Evolutionary conservation across 352 stramenopile species (phyloP).

Genomic region (Saprolegnia parasitica): DNA sequence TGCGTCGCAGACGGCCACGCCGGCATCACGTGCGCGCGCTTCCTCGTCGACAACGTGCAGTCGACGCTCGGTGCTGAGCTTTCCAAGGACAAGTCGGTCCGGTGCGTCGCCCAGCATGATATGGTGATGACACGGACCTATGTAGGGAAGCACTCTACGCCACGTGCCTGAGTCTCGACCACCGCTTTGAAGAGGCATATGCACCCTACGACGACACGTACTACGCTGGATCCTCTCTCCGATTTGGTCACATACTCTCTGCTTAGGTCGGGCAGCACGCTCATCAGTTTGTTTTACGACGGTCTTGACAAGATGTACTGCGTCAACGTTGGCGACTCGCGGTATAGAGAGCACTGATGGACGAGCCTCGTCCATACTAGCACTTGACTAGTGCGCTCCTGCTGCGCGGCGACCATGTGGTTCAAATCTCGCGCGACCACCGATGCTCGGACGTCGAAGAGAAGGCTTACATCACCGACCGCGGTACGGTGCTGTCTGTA

Average conservation of each 20-base stretch:
- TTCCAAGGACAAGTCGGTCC: conserved; percentile 11
- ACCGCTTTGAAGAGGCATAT: neutral
- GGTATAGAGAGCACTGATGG: neutral
- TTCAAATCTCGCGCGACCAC: conserved; percentile 31
- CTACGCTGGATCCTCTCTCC: neutral
- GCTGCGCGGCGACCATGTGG: conserved; percentile 13
- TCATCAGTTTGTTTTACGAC: conserved; percentile 17
- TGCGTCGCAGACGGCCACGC: conserved; percentile 25
- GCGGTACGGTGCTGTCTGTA: conserved; percentile 12
- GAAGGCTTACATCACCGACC: conserved; percentile 14
- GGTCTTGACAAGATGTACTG: conserved; percentile 29
- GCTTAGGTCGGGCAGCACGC: conserved; percentile 18
- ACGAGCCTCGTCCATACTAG: neutral
- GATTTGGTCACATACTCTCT: neutral
- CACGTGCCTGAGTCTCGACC: conserved; percentile 7
- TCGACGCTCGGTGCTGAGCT: conserved; percentile 2
- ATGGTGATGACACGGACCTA: neutral
- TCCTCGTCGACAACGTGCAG: neutral
- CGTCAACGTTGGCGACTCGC: conserved; percentile 34
- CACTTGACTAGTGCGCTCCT: conserved; percentile 28
- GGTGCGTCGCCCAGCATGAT: neutral
- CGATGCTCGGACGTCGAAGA: conserved; percentile 19
- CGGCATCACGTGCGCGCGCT: conserved; percentile 19
- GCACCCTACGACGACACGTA: conserved; percentile 22
- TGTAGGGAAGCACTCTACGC: conserved; percentile 13